Conservation (phyloP, 192 early-diverging fungal genomes). For the Powellomyces hirtus region DNA sequence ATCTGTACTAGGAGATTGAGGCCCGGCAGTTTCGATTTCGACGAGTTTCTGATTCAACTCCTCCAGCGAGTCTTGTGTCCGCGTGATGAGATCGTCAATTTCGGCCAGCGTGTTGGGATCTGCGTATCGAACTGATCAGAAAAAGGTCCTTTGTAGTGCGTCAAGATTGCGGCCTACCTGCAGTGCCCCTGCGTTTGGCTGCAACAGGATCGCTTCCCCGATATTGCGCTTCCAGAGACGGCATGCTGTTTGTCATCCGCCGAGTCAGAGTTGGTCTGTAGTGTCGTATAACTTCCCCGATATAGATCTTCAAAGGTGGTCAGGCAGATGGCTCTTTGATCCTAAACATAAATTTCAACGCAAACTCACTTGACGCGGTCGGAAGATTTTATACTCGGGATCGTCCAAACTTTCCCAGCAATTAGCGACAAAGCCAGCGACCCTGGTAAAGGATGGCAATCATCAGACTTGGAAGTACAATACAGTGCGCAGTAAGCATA, state of each 20-base stretch:
- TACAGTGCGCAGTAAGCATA: background rate
- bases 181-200: constrained; percentile 15
- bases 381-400: constrained; percentile 59
- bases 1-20: background rate
- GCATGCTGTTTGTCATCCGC: background rate
- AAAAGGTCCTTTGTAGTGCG: background rate
- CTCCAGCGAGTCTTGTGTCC: constrained; percentile 12
- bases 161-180: constrained; percentile 1
- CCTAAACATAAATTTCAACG: background rate
- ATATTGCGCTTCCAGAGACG: constrained; percentile 10
- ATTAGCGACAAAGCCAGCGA: constrained; percentile 61
- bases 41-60: constrained; percentile 12
- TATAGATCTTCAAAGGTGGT: constrained; percentile 47
- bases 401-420: constrained; percentile 49
- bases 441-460: constrained; percentile 16
- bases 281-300: constrained; percentile 44
- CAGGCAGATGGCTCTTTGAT: too few species aligned
- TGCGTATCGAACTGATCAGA: background rate
- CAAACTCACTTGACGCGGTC: constrained; percentile 52
- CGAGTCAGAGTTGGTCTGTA: background rate
- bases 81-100: constrained; percentile 19
- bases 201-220: constrained; percentile 20
- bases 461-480: too few species aligned
- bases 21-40: constrained; percentile 2
- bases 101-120: constrained; percentile 13